phyloP scores from a whole-genome alignment of 306 rosid species.

The Sophora flavescens region DNA sequence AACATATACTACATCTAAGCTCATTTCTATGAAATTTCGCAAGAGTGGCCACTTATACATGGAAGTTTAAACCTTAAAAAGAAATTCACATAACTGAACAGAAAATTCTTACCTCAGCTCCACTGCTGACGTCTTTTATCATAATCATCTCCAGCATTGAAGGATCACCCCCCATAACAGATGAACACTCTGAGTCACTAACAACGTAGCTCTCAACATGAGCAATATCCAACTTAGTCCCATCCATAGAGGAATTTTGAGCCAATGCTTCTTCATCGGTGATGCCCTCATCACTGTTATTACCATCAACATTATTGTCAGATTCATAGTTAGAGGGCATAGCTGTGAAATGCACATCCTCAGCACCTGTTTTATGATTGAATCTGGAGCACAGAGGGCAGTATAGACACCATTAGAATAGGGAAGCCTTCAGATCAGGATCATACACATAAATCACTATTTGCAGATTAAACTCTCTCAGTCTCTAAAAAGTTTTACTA shows the following conservation, averaged over 20 bases:
- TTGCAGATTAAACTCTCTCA: neutral
- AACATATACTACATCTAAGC: neutral
- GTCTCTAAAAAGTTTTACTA: neutral
- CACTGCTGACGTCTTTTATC: constrained; percentile 80
- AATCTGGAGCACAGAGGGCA: constrained; percentile 62
- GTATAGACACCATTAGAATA: constrained; percentile 31
- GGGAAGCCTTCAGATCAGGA: constrained; percentile 23
- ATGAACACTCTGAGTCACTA: constrained; percentile 48
- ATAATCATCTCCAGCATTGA: constrained; percentile 78
- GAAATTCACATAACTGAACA: constrained; percentile 1
- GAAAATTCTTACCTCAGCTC: constrained; percentile 69
- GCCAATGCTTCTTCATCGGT: constrained; percentile 46
- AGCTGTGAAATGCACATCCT: constrained; percentile 85
- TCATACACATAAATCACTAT: neutral
- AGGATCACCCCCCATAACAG: constrained; percentile 48
- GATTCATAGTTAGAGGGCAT: constrained; percentile 59
- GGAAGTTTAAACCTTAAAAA: neutral
- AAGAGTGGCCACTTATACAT: constrained; percentile 8
- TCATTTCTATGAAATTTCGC: constrained; percentile 2
- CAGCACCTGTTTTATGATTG: constrained; percentile 91
- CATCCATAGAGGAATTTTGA: constrained; percentile 45
- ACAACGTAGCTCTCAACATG: constrained; percentile 24
- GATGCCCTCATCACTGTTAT: constrained; percentile 38
- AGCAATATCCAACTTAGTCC: constrained; percentile 33
- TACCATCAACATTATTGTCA: constrained; percentile 41